phyloP scores from a whole-genome alignment of 1,284 basidiomycete species.

The Salmacisia buchloeana region DNA sequence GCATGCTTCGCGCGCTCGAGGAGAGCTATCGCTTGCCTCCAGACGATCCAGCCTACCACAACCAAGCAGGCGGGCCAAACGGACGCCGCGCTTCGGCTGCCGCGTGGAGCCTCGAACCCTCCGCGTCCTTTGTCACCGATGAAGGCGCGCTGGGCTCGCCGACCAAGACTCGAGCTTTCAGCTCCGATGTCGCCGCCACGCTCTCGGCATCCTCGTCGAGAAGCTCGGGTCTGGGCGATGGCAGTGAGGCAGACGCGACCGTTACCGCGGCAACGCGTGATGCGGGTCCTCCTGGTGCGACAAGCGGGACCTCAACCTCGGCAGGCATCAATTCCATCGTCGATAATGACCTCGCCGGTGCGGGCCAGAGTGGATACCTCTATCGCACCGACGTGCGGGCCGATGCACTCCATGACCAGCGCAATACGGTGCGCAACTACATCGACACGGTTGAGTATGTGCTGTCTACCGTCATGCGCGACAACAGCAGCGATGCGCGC shows the following conservation, averaged over 20 bases:
- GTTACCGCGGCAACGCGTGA: no score
- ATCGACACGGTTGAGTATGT: constrained; percentile 6
- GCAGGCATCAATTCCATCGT: no score
- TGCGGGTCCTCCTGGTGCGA: no score
- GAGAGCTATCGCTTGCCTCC: constrained; percentile 32
- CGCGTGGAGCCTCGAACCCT: background rate
- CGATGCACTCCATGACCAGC: background rate
- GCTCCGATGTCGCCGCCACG: background rate
- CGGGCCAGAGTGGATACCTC: background rate
- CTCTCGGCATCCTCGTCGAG: background rate
- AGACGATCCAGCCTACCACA: constrained; percentile 22
- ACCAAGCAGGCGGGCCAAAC: constrained; percentile 17
- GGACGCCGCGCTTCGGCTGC: background rate
- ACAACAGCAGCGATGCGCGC: background rate
- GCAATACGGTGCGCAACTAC: background rate
- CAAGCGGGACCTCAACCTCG: no score
- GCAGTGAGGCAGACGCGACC: background rate
- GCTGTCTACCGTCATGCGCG: background rate
- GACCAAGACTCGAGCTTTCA: background rate
- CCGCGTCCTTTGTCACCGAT: no score
- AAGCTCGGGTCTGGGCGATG: background rate
- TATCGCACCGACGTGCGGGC: background rate
- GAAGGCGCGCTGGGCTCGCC: no score
- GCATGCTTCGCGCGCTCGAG: constrained; percentile 61
- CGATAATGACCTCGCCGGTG: background rate